Evolutionary conservation across 1,284 basidiomycete genomes (phyloP).

Genomic region (Amanita bisporigera): DNA sequence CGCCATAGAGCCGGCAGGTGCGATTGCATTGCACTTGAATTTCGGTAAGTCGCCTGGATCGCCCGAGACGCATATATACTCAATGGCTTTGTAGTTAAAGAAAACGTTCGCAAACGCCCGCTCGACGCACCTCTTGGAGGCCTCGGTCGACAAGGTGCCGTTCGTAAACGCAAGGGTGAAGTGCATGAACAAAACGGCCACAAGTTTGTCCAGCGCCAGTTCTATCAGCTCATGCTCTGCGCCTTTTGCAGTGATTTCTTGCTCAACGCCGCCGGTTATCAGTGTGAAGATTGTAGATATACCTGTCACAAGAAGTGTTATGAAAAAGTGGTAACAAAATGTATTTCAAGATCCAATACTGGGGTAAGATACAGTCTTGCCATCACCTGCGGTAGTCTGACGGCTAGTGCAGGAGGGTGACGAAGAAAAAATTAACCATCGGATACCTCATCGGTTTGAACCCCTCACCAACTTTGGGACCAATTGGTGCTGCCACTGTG

Average conservation of each 20-base stretch:
- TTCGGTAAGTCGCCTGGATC: slow-evolving; percentile 69
- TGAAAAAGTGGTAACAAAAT: slow-evolving; percentile 99
- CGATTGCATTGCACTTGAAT: slow-evolving; percentile 84
- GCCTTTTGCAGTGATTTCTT: slow-evolving; percentile 98
- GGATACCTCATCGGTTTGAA: slow-evolving; percentile 98
- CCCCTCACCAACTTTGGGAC: slow-evolving; percentile 97
- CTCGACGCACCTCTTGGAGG: slow-evolving; percentile 84
- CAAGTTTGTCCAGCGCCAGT: slow-evolving; percentile 97
- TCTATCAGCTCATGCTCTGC: slow-evolving; percentile 98
- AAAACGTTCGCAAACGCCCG: slow-evolving; percentile 94
- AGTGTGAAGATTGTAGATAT: slow-evolving; percentile 99
- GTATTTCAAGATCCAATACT: slow-evolving; percentile 96
- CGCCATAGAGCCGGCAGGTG: slow-evolving; percentile 97
- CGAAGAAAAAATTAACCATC: slow-evolving; percentile 99
- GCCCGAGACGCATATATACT: background rate
- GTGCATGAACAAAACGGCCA: slow-evolving; percentile 99
- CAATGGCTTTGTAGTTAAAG: slow-evolving; percentile 74
- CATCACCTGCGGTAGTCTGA: slow-evolving; percentile 14
- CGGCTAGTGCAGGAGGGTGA: slow-evolving; percentile 79
- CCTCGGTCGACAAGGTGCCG: slow-evolving; percentile 96
- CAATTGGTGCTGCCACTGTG: slow-evolving; percentile 99
- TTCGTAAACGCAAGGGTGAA: slow-evolving; percentile 98
- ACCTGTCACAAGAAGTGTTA: slow-evolving; percentile 99
- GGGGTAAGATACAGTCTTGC: slow-evolving; percentile 58
- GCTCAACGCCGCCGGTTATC: slow-evolving; percentile 96